These are phyloP conservation scores for Xanthoconium purpureum DNA, from an alignment of 768 basidiomycete genomes.

Conservation along the genomic window DNA sequence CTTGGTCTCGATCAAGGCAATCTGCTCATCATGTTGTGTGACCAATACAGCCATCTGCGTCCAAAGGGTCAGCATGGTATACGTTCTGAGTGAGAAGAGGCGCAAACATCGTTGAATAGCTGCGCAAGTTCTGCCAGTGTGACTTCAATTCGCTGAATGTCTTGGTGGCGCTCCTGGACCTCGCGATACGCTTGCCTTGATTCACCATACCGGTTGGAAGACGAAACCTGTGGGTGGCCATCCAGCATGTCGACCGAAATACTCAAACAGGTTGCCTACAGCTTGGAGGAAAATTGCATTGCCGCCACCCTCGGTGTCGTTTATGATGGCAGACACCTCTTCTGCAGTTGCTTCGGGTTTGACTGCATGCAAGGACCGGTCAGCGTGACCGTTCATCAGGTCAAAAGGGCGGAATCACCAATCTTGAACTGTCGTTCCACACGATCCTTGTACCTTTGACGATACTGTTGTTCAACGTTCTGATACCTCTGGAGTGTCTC, in stretches of 20 bases:
- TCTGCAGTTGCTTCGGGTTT: slow-evolving; percentile 85
- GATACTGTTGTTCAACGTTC: slow-evolving; percentile 67
- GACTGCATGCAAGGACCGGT: slow-evolving; percentile 40
- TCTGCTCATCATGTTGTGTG: slow-evolving; percentile 75
- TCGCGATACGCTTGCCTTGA: slow-evolving; percentile 80
- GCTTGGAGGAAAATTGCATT: slow-evolving; percentile 80
- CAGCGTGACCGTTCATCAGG: background rate
- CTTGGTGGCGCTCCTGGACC: slow-evolving; percentile 85
- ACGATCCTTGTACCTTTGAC: slow-evolving; percentile 59
- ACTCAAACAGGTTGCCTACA: slow-evolving; percentile 32
- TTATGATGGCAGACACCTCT: slow-evolving; percentile 67
- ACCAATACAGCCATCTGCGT: slow-evolving; percentile 74
- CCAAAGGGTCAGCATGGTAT: background rate
- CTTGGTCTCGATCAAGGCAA: slow-evolving; percentile 59
- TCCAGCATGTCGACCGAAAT: background rate
- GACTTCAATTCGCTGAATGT: slow-evolving; percentile 79
- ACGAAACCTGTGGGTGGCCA: slow-evolving; percentile 49
- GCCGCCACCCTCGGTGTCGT: slow-evolving; percentile 53
- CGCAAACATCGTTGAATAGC: slow-evolving; percentile 75
- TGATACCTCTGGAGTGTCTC: slow-evolving; percentile 80
- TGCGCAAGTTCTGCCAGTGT: slow-evolving; percentile 88
- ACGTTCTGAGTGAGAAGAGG: background rate
- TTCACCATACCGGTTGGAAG: slow-evolving; percentile 79
- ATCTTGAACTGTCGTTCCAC: slow-evolving; percentile 78
- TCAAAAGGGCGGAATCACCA: slow-evolving; percentile 38